Evolutionary conservation across 257 asterid genomes (phyloP).

Genomic region (Nicotiana knightiana): DNA sequence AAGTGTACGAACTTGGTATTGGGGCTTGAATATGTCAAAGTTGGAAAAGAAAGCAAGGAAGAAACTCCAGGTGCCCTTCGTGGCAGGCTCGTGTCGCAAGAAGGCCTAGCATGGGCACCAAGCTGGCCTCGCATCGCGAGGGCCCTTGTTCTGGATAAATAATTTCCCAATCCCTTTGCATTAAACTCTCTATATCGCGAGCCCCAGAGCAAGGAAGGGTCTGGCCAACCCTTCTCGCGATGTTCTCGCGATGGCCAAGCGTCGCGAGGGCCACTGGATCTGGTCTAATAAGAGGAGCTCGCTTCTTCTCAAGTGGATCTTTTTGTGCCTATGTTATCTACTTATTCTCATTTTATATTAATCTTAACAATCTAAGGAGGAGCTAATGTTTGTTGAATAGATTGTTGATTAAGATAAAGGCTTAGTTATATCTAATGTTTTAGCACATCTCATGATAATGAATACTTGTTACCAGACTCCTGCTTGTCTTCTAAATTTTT

Average conservation of each 20-base stretch:
- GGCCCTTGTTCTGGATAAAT: background rate
- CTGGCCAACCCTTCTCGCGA: background rate
- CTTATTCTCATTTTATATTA: background rate
- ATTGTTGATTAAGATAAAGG: background rate
- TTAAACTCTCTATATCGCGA: background rate
- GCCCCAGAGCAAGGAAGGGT: background rate
- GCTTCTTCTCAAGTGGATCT: background rate
- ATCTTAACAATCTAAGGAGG: background rate
- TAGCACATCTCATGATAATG: background rate
- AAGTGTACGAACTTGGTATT: background rate
- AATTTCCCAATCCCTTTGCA: background rate
- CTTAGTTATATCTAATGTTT: background rate
- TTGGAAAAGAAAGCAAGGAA: background rate
- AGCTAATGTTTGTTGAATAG: background rate
- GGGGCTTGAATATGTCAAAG: background rate
- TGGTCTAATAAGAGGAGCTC: background rate
- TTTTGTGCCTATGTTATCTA: background rate
- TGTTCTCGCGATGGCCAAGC: background rate
- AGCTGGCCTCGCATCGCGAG: background rate
- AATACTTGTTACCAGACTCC: background rate
- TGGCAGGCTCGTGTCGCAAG: background rate
- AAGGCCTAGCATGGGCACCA: background rate
- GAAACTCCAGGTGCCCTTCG: background rate
- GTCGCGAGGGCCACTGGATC: background rate
- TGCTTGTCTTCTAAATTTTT: background rate